A percentile compares a stretch with the other conserved stretches of the same genome.
Conservation (phyloP, 164 flowering plant genomes). For the Stephania yunnanensis region DNA sequence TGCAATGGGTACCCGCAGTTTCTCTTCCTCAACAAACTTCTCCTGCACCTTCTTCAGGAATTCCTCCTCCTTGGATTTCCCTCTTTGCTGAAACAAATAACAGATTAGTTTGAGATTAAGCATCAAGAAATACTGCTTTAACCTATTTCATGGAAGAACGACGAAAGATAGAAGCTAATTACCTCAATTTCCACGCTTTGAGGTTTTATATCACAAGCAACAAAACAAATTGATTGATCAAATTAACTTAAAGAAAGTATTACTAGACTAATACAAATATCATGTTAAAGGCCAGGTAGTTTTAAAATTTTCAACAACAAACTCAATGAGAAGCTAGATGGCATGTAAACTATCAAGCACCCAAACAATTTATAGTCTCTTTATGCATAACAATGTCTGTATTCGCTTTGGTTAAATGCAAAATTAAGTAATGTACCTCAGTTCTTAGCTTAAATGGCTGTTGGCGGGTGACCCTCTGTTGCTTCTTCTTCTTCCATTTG, state of each 20-base stretch:
- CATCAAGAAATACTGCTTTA: background rate
- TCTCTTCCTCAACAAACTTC: conserved; percentile 71
- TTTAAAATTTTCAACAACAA: no score
- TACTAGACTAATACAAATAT: no score
- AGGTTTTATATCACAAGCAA: background rate
- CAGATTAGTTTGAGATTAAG: background rate
- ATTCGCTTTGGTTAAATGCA: background rate
- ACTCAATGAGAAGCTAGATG: no score
- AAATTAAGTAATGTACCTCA: conserved; percentile 41
- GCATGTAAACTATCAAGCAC: no score
- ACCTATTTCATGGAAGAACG: background rate
- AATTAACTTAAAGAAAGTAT: background rate
- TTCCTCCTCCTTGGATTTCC: conserved; percentile 72
- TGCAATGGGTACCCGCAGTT: conserved; percentile 68
- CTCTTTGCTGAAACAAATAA: conserved; percentile 61
- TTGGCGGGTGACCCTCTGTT: conserved; percentile 52
- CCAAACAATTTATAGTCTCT: background rate
- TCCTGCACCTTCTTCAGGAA: conserved; percentile 68
- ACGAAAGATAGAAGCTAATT: background rate
- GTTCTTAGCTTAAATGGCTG: conserved; percentile 88
- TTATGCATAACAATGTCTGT: background rate
- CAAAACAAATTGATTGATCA: background rate
- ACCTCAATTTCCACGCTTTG: background rate
- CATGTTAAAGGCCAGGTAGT: no score
- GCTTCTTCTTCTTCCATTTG: conserved; percentile 59